A percentile compares a stretch with the other conserved stretches of the same genome.
Evolutionary conservation across 2,329 filamentous ascomycete genomes (phyloP).

Genomic region (Lomentospora prolificans): DNA sequence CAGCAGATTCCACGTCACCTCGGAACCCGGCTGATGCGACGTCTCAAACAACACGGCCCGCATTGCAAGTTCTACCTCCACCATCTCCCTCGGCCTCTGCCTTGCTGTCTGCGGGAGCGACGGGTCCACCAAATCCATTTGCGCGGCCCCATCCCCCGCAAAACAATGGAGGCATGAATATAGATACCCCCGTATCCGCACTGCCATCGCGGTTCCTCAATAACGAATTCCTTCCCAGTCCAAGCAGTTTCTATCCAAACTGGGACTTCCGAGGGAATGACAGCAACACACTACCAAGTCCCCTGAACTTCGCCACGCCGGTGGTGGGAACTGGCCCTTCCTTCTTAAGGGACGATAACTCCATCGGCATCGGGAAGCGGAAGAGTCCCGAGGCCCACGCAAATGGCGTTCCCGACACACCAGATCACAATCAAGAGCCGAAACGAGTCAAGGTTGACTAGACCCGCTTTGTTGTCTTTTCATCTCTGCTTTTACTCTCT

Average conservation of each 20-base stretch:
- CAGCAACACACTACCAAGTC: slow-evolving; percentile 82
- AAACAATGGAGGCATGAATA: slow-evolving; percentile 32
- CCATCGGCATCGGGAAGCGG: slow-evolving; percentile 28
- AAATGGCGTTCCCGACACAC: slow-evolving; percentile 27
- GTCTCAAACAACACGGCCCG: slow-evolving; percentile 39
- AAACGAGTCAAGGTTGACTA: slow-evolving; percentile 46
- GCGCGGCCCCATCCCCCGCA: slow-evolving; percentile 73
- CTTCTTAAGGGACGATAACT: slow-evolving; percentile 47
- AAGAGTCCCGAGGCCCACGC: slow-evolving; percentile 44
- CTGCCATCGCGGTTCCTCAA: slow-evolving; percentile 85
- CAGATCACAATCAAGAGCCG: slow-evolving; percentile 33
- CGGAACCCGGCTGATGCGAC: slow-evolving; percentile 50
- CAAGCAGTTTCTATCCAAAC: slow-evolving; percentile 78
- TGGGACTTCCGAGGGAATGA: slow-evolving; percentile 70
- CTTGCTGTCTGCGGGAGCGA: slow-evolving; percentile 80
- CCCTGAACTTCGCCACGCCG: slow-evolving; percentile 86
- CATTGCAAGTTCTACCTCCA: slow-evolving; percentile 70
- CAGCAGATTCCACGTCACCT: slow-evolving; percentile 55
- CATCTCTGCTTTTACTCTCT: slow-evolving; percentile 3
- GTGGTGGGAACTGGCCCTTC: slow-evolving; percentile 51
- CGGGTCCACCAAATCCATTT: slow-evolving; percentile 90
- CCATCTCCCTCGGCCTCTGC: slow-evolving; percentile 84
- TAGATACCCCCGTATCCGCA: slow-evolving; percentile 74
- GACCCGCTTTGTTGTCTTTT: background rate
- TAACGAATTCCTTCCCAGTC: slow-evolving; percentile 79